phyloP scores from a whole-genome alignment of 495 filamentous ascomycete genomes.

The Niebla homalea region DNA sequence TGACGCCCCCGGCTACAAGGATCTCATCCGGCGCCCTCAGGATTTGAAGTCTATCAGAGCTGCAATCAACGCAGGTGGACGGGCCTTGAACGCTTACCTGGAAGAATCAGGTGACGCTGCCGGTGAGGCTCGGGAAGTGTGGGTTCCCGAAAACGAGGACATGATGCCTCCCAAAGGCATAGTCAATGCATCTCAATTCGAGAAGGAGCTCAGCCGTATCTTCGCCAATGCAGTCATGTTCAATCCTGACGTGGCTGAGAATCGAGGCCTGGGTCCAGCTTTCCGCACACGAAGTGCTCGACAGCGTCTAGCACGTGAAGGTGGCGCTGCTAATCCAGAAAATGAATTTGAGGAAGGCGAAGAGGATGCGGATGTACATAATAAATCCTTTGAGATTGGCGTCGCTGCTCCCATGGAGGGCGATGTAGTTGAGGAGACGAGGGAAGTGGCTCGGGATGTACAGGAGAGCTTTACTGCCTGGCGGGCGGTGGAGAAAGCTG shows the following conservation, averaged over 20 bases:
- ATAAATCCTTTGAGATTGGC: slow-evolving; percentile 11
- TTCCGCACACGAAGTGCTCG: slow-evolving; percentile 28
- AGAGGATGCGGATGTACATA: slow-evolving; percentile 33
- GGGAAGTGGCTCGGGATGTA: slow-evolving; percentile 71
- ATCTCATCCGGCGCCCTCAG: slow-evolving; percentile 74
- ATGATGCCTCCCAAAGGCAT: slow-evolving; percentile 79
- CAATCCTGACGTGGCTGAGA: slow-evolving; percentile 53
- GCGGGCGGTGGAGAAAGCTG: slow-evolving; percentile 41
- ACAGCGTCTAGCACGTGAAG: slow-evolving; percentile 18
- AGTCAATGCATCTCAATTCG: slow-evolving; percentile 86
- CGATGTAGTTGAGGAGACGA: slow-evolving; percentile 67
- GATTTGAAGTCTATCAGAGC: slow-evolving; percentile 78
- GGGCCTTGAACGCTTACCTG: slow-evolving; percentile 52
- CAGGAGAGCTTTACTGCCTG: slow-evolving; percentile 46
- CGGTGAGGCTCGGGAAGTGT: slow-evolving; percentile 36
- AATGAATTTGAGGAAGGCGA: slow-evolving; percentile 23
- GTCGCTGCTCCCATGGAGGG: slow-evolving; percentile 20
- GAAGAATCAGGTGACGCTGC: slow-evolving; percentile 28
- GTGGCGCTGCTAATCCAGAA: slow-evolving; percentile 11
- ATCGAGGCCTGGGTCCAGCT: slow-evolving; percentile 51
- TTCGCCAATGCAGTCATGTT: slow-evolving; percentile 98
- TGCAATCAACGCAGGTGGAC: slow-evolving; percentile 64
- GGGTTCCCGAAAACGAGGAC: slow-evolving; percentile 34
- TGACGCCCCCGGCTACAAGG: slow-evolving; percentile 77
- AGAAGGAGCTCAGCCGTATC: slow-evolving; percentile 94